Conservation (phyloP, 225 moss, liverwort and hornwort genomes). For the Marchantia polymorpha region DNA sequence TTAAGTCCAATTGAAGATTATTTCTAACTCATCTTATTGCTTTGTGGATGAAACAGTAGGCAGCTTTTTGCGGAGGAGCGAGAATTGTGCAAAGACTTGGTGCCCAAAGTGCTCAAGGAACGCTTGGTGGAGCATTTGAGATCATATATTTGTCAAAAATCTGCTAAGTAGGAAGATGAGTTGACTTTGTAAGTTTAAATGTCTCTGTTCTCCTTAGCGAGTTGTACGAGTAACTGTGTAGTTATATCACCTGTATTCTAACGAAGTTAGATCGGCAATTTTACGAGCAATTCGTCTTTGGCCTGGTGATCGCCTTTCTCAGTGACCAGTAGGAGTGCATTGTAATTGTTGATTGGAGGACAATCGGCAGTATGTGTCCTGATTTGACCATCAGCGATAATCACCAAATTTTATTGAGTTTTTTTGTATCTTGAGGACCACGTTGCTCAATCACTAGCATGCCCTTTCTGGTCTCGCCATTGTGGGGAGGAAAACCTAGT, state of each 20-base stretch:
- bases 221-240: conserved; percentile 7
- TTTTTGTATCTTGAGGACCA: neutral
- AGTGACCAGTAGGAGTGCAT: neutral
- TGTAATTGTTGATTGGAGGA: neutral
- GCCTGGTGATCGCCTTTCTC: neutral
- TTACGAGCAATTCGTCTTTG: neutral
- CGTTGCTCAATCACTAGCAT: neutral
- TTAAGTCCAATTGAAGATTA: too few relatives aligned
- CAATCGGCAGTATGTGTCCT: neutral
- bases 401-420: neutral
- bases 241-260: conserved; percentile 4
- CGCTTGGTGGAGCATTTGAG: conserved; percentile 64
- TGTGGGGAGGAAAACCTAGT: neutral
- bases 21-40: neutral
- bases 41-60: conserved; percentile 44
- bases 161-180: conserved; percentile 49
- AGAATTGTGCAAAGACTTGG: conserved; percentile 56
- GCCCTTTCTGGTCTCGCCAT: neutral
- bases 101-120: conserved; percentile 71
- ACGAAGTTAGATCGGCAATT: conserved; percentile 6
- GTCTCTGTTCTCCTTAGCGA: conserved; percentile 9
- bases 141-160: conserved; percentile 63
- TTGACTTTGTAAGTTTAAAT: conserved; percentile 18
- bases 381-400: neutral
- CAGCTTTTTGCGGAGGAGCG: conserved; percentile 71